Evolutionary conservation across 805 yeast genomes (phyloP).

Genomic region (Ogataea ganodermae): DNA sequence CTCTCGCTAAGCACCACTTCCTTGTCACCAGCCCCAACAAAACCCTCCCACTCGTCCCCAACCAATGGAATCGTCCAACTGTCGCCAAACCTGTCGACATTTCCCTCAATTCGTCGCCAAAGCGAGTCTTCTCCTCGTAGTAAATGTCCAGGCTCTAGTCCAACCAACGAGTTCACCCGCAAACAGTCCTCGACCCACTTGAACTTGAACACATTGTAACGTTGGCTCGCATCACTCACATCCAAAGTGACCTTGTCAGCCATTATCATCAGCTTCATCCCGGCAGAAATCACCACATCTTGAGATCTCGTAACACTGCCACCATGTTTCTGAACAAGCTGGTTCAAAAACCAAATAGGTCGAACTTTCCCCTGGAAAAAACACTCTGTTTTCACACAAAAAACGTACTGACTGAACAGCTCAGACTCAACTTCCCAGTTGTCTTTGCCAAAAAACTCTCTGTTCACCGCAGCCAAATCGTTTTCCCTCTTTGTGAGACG

Average conservation of each 20-base stretch:
- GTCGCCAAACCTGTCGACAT: conserved; percentile 64
- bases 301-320: conserved; percentile 46
- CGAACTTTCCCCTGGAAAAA: conserved; percentile 28
- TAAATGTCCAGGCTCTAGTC: conserved; percentile 63
- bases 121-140: conserved; percentile 41
- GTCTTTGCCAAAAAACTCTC: conserved; percentile 1
- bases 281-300: conserved; percentile 23
- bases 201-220: conserved; percentile 62
- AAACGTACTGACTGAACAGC: conserved; percentile 48
- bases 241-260: conserved; percentile 43
- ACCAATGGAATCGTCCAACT: conserved; percentile 47
- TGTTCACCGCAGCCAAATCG: conserved; percentile 18
- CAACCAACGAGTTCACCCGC: conserved; percentile 40
- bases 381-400: conserved; percentile 58
- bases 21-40: background rate
- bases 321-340: conserved; percentile 48
- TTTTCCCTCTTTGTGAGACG: conserved; percentile 20
- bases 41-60: conserved; percentile 5
- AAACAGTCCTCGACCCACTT: conserved; percentile 75
- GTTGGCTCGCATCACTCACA: conserved; percentile 39
- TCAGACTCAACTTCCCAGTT: conserved; percentile 6
- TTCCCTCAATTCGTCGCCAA: conserved; percentile 27
- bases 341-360: conserved; percentile 38
- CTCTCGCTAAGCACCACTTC: background rate
- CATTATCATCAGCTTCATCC: conserved; percentile 32